These are phyloP conservation scores for Venturiaceae sp. DNA, from an alignment of 2,329 filamentous ascomycete species.

Conservation along the genomic window DNA sequence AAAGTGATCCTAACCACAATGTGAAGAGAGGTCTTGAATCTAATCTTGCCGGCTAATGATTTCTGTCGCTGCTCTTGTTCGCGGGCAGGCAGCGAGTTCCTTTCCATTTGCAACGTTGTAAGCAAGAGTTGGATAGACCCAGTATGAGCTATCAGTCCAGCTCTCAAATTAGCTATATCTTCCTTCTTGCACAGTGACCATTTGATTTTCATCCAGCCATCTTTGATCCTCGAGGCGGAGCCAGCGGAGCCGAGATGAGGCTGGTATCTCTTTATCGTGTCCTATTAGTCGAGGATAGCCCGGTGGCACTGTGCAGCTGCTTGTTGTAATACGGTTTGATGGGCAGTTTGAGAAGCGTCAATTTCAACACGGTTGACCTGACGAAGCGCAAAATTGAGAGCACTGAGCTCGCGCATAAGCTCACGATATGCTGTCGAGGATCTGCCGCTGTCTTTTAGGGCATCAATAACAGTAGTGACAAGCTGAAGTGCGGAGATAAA, in stretches of 20 bases:
- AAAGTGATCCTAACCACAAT: not conserved
- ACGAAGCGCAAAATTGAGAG: conserved; percentile 17
- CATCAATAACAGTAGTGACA: conserved; percentile 18
- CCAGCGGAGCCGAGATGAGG: conserved; percentile 12
- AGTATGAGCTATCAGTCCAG: conserved; percentile 16
- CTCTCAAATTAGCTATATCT: conserved; percentile 17
- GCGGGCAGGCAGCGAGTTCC: not conserved
- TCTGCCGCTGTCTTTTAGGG: conserved; percentile 15
- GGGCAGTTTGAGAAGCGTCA: conserved; percentile 12
- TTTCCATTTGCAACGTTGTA: conserved; percentile 16
- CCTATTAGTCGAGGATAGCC: conserved; percentile 19
- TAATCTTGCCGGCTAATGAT: not conserved
- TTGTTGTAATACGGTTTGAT: conserved; percentile 15
- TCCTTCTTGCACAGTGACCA: conserved; percentile 20
- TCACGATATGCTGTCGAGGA: conserved; percentile 16
- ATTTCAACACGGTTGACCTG: conserved; percentile 18
- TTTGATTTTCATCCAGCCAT: conserved; percentile 16
- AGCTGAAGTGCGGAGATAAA: conserved; percentile 19
- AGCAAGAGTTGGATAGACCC: conserved; percentile 19
- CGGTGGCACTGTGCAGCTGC: conserved; percentile 16
- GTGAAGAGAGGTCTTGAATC: not conserved
- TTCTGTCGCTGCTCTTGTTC: not conserved
- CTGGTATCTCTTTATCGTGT: conserved; percentile 19
- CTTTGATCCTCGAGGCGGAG: conserved; percentile 11
- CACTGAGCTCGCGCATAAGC: conserved; percentile 17